Conservation (phyloP, 805 yeast genomes). For the Myxozyma udenii region DNA sequence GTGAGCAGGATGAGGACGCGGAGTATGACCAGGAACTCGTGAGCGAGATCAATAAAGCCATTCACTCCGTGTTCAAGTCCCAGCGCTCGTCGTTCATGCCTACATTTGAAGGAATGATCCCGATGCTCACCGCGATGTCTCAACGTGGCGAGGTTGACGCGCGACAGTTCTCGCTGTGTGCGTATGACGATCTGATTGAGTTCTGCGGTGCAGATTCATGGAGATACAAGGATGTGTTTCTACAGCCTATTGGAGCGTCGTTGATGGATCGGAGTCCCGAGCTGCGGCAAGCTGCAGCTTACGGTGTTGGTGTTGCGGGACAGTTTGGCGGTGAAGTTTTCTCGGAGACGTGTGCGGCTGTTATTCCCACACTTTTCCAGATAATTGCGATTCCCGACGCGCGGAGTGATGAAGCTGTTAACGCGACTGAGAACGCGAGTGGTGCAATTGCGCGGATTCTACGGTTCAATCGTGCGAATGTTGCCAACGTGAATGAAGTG, state of each 20-base stretch:
- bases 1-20: conserved; percentile 78
- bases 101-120: conserved; percentile 61
- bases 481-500: conserved; percentile 55
- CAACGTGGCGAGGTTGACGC: conserved; percentile 60
- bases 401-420: conserved; percentile 75
- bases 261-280: conserved; percentile 47
- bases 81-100: conserved; percentile 57
- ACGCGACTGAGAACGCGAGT: conserved; percentile 83
- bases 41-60: conserved; percentile 76
- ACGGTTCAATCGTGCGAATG: conserved; percentile 46
- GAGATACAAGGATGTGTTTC: conserved; percentile 61
- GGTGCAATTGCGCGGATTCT: conserved; percentile 82
- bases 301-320: conserved; percentile 81
- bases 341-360: conserved; percentile 59
- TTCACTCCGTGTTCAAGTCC: conserved; percentile 67
- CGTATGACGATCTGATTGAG: conserved; percentile 77
- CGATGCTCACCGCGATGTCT: conserved; percentile 59
- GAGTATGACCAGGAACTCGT: conserved; percentile 84
- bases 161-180: conserved; percentile 73
- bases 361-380: conserved; percentile 72
- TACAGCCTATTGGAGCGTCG: conserved; percentile 62
- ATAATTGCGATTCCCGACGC: conserved; percentile 76
- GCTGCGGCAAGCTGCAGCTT: conserved; percentile 83
- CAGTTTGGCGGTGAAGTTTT: conserved; percentile 69
- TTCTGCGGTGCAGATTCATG: conserved; percentile 68